These are phyloP conservation scores for Ceratobasidium sp. DNA, from an alignment of 1,284 basidiomycete genomes.

Conservation along the genomic window DNA sequence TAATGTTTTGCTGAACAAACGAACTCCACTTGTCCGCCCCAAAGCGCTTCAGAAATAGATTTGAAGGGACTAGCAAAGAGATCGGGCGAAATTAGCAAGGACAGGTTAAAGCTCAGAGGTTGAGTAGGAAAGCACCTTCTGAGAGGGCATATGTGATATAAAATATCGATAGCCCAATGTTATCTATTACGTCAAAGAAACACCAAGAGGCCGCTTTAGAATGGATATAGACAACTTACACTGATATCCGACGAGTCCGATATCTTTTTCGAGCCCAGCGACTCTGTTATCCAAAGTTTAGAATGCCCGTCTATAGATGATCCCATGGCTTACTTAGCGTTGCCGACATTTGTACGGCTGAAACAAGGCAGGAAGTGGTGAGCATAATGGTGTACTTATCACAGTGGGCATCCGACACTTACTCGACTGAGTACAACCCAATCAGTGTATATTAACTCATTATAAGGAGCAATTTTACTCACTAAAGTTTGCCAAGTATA, in stretches of 20 bases:
- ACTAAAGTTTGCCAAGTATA: conserved; percentile 51
- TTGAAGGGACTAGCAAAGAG: conserved; percentile 48
- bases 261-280: conserved; percentile 49
- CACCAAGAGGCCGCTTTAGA: background rate
- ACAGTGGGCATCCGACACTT: background rate
- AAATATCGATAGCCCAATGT: conserved; percentile 51
- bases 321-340: conserved; percentile 48
- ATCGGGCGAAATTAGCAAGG: background rate
- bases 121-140: conserved; percentile 37
- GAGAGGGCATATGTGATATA: conserved; percentile 50
- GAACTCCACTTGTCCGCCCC: conserved; percentile 50
- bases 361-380: background rate
- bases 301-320: background rate
- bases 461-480: conserved; percentile 37
- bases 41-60: conserved; percentile 48
- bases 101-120: background rate
- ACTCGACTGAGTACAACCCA: conserved; percentile 27
- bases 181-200: conserved; percentile 42
- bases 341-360: conserved; percentile 51
- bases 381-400: background rate
- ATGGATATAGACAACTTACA: conserved; percentile 34
- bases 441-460: background rate
- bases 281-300: conserved; percentile 38
- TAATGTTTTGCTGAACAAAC: background rate
- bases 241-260: conserved; percentile 49